Conservation (phyloP, 495 filamentous ascomycete genomes). For the Hypoxylon trugodes region DNA sequence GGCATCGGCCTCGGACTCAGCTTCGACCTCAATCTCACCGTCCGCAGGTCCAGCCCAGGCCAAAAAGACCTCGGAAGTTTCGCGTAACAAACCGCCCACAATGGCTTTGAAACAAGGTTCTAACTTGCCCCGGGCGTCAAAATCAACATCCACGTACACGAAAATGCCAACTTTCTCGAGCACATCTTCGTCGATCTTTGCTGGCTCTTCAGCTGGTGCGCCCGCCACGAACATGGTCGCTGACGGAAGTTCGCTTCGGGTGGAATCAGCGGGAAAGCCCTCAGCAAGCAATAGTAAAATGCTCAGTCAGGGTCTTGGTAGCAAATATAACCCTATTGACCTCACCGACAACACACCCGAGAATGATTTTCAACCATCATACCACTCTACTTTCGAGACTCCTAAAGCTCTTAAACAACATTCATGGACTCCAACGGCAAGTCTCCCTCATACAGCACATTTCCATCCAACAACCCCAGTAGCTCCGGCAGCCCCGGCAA, state of each 20-base stretch:
- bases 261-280: neutral
- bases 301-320: neutral
- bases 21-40: neutral
- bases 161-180: neutral
- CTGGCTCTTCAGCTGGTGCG: neutral
- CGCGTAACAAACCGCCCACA: neutral
- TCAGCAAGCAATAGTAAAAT: neutral
- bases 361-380: neutral
- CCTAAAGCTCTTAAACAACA: too few relatives aligned
- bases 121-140: neutral
- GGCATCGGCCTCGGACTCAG: too few relatives aligned
- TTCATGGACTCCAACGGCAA: too few relatives aligned
- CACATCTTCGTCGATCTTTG: neutral
- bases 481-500: too few relatives aligned
- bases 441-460: too few relatives aligned
- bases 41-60: neutral
- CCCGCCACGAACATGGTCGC: neutral
- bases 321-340: conserved; percentile 5
- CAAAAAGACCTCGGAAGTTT: neutral
- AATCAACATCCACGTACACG: neutral
- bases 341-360: neutral
- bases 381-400: too few relatives aligned
- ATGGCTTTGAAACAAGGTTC: neutral
- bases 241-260: neutral
- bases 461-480: too few relatives aligned